Evolutionary conservation across 352 stramenopile species (phyloP).

Genomic region (Phytophthora pisi): DNA sequence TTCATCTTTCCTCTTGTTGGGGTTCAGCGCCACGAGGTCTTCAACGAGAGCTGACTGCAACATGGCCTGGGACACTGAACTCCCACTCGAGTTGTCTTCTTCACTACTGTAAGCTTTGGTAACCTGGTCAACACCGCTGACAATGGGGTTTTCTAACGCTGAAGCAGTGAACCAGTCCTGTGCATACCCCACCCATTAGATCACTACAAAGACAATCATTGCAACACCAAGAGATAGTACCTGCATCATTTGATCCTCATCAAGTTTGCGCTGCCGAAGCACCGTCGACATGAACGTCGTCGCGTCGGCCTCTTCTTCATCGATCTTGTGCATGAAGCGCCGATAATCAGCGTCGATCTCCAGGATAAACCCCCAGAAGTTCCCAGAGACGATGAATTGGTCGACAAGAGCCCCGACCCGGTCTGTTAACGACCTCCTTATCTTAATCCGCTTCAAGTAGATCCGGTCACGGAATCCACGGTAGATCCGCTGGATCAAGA

Average conservation of each 20-base stretch:
- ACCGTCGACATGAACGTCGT: conserved; percentile 59
- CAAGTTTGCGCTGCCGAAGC: conserved; percentile 46
- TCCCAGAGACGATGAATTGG: conserved; percentile 49
- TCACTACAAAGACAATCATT: not conserved
- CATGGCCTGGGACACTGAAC: conserved; percentile 36
- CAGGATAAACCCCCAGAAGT: conserved; percentile 69
- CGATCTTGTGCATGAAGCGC: conserved; percentile 50
- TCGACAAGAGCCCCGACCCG: conserved; percentile 54
- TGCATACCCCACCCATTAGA: not conserved
- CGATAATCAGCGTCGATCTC: conserved; percentile 67
- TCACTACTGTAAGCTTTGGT: conserved; percentile 37
- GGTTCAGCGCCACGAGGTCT: conserved; percentile 55
- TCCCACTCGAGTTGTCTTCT: conserved; percentile 18
- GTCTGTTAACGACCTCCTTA: conserved; percentile 42
- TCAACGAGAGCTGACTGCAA: conserved; percentile 47
- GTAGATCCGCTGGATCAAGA: conserved; percentile 60
- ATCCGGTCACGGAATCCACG: conserved; percentile 55
- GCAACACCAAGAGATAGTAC: conserved; percentile 11
- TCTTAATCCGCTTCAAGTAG: conserved; percentile 46
- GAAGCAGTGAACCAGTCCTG: conserved; percentile 64
- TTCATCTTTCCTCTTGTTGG: conserved; percentile 49
- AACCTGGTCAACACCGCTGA: conserved; percentile 38
- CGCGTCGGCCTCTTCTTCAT: conserved; percentile 49
- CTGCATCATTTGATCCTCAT: conserved; percentile 70
- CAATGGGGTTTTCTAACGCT: conserved; percentile 55